These are phyloP conservation scores for Pythium oligandrum DNA, from an alignment of 352 stramenopile species.

Conservation along the genomic window DNA sequence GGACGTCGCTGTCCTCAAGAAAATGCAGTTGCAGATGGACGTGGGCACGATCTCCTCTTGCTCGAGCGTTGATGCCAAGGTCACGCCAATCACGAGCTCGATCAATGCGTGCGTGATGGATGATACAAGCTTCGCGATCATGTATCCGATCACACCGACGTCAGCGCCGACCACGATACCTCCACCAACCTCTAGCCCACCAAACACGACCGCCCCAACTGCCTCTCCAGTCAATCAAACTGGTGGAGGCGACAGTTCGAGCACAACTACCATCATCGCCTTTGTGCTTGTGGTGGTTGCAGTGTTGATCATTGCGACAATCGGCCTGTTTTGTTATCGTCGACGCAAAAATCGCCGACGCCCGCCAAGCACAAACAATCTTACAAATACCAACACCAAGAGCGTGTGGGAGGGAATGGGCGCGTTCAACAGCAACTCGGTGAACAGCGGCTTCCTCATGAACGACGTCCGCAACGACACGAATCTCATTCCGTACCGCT, in stretches of 20 bases:
- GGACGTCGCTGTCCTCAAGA: conserved; percentile 9
- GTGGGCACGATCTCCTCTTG: background rate
- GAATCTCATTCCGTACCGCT: conserved; percentile 40
- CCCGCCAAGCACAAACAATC: conserved; percentile 2
- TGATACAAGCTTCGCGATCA: conserved; percentile 8
- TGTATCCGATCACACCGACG: background rate
- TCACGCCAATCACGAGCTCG: background rate
- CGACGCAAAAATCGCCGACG: background rate
- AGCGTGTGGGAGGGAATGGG: background rate
- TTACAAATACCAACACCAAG: background rate
- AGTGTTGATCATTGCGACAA: conserved; percentile 7
- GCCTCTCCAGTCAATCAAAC: background rate
- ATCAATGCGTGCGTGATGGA: conserved; percentile 6
- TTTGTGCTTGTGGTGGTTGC: conserved; percentile 16
- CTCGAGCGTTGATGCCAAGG: no score
- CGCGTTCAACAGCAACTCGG: conserved; percentile 9
- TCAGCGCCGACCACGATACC: background rate
- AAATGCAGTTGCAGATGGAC: conserved; percentile 4
- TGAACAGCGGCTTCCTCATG: conserved; percentile 13
- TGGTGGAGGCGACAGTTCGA: background rate
- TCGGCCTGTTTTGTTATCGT: background rate
- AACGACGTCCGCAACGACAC: conserved; percentile 51
- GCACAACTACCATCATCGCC: background rate
- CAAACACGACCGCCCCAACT: background rate
- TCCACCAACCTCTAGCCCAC: no score